Evolutionary conservation across 1,284 basidiomycete genomes (phyloP).

Genomic region (Polyporus tsugae): DNA sequence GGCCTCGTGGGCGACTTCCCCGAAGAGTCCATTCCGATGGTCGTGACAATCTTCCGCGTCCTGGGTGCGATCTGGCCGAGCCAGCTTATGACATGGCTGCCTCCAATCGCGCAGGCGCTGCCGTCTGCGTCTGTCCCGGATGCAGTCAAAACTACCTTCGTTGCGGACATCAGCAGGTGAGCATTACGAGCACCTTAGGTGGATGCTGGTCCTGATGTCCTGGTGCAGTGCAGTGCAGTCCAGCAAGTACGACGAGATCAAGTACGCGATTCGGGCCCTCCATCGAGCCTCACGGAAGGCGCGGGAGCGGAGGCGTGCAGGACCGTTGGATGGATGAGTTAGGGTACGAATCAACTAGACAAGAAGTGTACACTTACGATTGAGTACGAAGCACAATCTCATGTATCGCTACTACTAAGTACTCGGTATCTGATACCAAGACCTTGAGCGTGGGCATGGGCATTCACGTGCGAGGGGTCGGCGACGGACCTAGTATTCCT

Average conservation of each 20-base stretch:
- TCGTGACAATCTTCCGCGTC: constrained; percentile 82
- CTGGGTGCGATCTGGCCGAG: constrained; percentile 73
- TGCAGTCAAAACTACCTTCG: constrained; percentile 78
- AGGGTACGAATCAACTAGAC: constrained; percentile 12
- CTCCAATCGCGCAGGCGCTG: constrained; percentile 75
- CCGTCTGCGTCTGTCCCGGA: constrained; percentile 69
- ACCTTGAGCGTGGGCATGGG: background rate
- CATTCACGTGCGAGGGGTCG: background rate
- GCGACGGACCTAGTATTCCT: constrained; percentile 1
- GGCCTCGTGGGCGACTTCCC: constrained; percentile 90
- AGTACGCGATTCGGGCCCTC: constrained; percentile 73
- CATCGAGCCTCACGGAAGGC: constrained; percentile 75
- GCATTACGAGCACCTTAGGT: constrained; percentile 37
- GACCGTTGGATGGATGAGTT: constrained; percentile 49
- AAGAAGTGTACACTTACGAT: constrained; percentile 29
- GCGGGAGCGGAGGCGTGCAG: constrained; percentile 68
- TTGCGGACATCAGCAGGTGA: constrained; percentile 78
- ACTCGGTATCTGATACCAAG: background rate
- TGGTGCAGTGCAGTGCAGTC: constrained; percentile 64
- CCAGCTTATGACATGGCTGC: constrained; percentile 78
- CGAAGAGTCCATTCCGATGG: constrained; percentile 81
- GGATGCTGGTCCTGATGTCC: constrained; percentile 21
- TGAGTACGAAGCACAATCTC: constrained; percentile 13
- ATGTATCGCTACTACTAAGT: constrained; percentile 12
- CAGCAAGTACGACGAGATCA: constrained; percentile 79